These are phyloP conservation scores for Fusarium oxysporum DNA, from an alignment of 2,329 filamentous ascomycete genomes.

Conservation along the genomic window DNA sequence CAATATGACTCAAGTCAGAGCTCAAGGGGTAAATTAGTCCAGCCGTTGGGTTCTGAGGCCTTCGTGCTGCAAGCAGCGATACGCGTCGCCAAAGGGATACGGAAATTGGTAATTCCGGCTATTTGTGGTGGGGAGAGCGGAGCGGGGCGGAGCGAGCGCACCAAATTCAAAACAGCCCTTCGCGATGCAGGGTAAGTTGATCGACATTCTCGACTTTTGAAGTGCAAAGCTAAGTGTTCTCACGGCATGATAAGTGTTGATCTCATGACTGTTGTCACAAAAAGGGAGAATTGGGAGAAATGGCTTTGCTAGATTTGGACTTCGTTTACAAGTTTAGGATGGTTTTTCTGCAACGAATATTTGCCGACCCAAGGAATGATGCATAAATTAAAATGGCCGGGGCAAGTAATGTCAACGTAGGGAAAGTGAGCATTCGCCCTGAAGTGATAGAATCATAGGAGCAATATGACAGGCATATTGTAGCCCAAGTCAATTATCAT, in stretches of 20 bases:
- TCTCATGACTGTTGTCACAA: neutral
- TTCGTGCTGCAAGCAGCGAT: neutral
- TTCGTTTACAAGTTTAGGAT: neutral
- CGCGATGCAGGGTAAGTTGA: neutral
- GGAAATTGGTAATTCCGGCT: neutral
- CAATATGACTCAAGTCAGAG: neutral
- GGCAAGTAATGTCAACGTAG: rapidly evolving
- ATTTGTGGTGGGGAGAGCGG: neutral
- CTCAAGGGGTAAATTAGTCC: neutral
- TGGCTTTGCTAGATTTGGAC: neutral
- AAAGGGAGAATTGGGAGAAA: neutral
- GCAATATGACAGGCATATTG: neutral
- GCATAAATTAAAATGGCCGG: rapidly evolving
- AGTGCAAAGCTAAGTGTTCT: neutral
- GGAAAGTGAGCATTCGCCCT: neutral
- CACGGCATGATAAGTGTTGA: neutral
- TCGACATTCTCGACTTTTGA: neutral
- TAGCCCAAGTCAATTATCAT: too few species aligned
- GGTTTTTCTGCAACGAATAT: neutral
- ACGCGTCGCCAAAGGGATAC: neutral
- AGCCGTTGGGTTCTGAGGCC: neutral
- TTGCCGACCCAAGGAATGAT: neutral
- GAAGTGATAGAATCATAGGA: neutral
- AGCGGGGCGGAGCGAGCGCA: neutral
- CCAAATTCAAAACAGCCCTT: neutral